Evolutionary conservation across 495 filamentous ascomycete genomes (phyloP).

Genomic region (Letharia lupina): DNA sequence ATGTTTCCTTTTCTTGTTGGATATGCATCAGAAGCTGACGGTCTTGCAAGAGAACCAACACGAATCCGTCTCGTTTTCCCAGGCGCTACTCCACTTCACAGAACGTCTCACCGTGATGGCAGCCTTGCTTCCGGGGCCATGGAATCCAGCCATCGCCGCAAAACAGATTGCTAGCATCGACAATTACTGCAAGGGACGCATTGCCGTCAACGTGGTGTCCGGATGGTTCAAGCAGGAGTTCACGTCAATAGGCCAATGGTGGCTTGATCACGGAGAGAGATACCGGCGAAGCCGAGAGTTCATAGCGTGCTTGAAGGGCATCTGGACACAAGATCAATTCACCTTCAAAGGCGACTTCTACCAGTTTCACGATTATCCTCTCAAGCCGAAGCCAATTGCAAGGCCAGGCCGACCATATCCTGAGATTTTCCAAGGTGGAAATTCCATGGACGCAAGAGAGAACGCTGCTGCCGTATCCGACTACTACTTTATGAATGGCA

Average conservation of each 20-base stretch:
- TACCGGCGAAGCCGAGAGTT: conserved; percentile 42
- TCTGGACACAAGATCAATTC: conserved; percentile 42
- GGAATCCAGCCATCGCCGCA: conserved; percentile 42
- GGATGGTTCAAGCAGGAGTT: conserved; percentile 47
- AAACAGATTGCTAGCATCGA: conserved; percentile 45
- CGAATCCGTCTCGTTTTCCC: conserved; percentile 42
- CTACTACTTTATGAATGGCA: conserved; percentile 47
- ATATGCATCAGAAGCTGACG: neutral
- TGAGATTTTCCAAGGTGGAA: conserved; percentile 43
- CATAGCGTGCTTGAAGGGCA: conserved; percentile 39
- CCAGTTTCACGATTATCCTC: conserved; percentile 41
- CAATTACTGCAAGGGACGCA: conserved; percentile 38
- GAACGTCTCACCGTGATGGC: conserved; percentile 39
- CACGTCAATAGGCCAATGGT: conserved; percentile 43
- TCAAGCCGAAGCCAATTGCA: conserved; percentile 37
- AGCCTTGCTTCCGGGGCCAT: conserved; percentile 42
- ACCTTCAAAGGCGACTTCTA: conserved; percentile 41
- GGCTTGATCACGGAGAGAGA: conserved; percentile 43
- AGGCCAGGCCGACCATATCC: conserved; percentile 35
- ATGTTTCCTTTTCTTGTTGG: neutral
- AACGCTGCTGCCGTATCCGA: conserved; percentile 37
- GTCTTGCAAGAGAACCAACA: conserved; percentile 34
- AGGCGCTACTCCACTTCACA: conserved; percentile 38
- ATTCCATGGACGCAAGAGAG: conserved; percentile 38
- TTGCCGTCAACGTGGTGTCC: conserved; percentile 42